Evolutionary conservation across 2,329 filamentous ascomycete species (phyloP).

Genomic region (Pseudogymnoascus verrucosus): DNA sequence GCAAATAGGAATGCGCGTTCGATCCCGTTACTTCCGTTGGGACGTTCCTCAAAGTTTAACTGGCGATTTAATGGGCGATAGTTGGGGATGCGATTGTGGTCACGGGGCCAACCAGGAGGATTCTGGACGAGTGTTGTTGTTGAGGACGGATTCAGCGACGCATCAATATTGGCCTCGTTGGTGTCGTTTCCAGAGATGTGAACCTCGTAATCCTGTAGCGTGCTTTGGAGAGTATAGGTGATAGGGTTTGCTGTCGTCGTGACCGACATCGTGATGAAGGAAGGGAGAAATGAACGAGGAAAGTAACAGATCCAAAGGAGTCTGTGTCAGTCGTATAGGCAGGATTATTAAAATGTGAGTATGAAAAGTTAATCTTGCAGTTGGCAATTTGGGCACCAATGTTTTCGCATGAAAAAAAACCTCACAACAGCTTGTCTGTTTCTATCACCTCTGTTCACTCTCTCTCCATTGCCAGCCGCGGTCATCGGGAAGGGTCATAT

Average conservation of each 20-base stretch:
- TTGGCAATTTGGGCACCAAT: background rate
- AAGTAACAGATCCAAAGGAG: background rate
- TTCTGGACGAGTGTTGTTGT: conserved; percentile 17
- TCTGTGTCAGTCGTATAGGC: background rate
- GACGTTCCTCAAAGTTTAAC: conserved; percentile 34
- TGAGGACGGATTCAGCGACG: background rate
- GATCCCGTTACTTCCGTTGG: conserved; percentile 34
- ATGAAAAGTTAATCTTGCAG: background rate
- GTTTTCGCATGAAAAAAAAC: background rate
- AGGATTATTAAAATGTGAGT: background rate
- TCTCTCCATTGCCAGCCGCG: background rate
- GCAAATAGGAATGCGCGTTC: conserved; percentile 40
- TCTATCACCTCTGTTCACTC: background rate
- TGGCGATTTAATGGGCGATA: conserved; percentile 39
- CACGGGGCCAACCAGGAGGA: conserved; percentile 37
- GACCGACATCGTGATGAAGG: background rate
- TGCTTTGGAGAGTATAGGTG: background rate
- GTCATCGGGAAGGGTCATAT: background rate
- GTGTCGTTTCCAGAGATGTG: conserved; percentile 31
- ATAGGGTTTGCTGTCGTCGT: conserved; percentile 2
- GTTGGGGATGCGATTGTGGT: conserved; percentile 39
- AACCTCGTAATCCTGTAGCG: conserved; percentile 39
- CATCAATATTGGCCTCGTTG: background rate
- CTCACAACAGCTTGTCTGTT: background rate
- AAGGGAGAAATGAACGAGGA: background rate